A percentile compares a stretch with the other conserved stretches of the same genome.
These are phyloP conservation scores for Scutellaria minor DNA, from an alignment of 257 asterid species.

Conservation along the genomic window DNA sequence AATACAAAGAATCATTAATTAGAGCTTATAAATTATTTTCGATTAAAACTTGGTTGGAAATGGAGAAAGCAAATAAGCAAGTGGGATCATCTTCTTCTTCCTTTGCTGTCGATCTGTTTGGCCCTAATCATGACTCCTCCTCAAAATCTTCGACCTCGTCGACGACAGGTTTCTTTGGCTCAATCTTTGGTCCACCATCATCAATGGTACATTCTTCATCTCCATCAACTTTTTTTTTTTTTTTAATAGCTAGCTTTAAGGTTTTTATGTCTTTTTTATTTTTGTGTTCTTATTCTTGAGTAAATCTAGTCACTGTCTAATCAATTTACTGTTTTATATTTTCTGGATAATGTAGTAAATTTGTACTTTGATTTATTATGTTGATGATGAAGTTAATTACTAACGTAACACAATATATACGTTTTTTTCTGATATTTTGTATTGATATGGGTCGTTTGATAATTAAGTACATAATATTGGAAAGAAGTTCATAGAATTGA, in stretches of 20 bases:
- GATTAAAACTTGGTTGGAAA: conserved; percentile 9
- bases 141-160: conserved; percentile 50
- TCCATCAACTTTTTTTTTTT: not conserved
- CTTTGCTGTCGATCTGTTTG: conserved; percentile 67
- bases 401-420: too few species aligned
- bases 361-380: too few species aligned
- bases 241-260: too few species aligned
- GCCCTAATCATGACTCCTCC: conserved; percentile 54
- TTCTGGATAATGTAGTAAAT: too few species aligned
- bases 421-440: too few species aligned
- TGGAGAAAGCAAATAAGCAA: conserved; percentile 69
- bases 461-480: too few species aligned
- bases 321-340: too few species aligned
- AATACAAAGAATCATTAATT: not conserved
- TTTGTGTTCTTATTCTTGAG: not conserved
- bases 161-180: conserved; percentile 51
- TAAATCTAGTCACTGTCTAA: not conserved
- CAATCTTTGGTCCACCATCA: conserved; percentile 68
- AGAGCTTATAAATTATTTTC: not conserved
- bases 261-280: too few species aligned
- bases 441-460: too few species aligned
- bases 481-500: too few species aligned
- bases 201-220: conserved; percentile 44
- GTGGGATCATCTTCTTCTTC: conserved; percentile 47
- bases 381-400: too few species aligned